Conservation (phyloP, 108 stramenopile genomes). For the Skeletonema grethae region DNA sequence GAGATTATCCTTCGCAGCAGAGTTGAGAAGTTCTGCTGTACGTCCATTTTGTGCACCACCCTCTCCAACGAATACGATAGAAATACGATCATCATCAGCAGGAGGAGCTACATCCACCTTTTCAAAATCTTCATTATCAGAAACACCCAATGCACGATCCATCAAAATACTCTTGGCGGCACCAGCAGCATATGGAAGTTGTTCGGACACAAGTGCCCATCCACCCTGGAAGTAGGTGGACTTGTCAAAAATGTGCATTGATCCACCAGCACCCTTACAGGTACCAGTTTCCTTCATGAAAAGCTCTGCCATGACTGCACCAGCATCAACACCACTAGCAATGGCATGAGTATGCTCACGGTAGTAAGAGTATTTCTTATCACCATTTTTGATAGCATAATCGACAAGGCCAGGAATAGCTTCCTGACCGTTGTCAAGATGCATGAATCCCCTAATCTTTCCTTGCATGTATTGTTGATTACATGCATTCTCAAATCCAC, state of each 20-base stretch:
- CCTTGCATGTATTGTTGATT: slow-evolving; percentile 99
- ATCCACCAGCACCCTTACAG: slow-evolving; percentile 97
- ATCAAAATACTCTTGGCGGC: slow-evolving; percentile 95
- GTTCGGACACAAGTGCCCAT: slow-evolving; percentile 97
- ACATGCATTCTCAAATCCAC: slow-evolving; percentile 98
- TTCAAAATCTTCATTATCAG: slow-evolving; percentile 77
- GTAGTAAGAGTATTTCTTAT: slow-evolving; percentile 97
- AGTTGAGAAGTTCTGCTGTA: slow-evolving; percentile 94
- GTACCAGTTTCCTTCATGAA: slow-evolving; percentile 98
- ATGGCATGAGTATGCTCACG: slow-evolving; percentile 98
- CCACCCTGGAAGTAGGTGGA: slow-evolving; percentile 95
- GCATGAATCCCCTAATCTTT: slow-evolving; percentile 98
- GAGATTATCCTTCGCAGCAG: slow-evolving; percentile 96
- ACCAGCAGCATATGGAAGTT: slow-evolving; percentile 95
- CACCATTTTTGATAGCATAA: slow-evolving; percentile 88
- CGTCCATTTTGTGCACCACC: slow-evolving; percentile 97
- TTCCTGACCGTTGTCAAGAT: slow-evolving; percentile 98
- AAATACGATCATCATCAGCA: slow-evolving; percentile 89
- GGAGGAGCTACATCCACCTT: slow-evolving; percentile 85
- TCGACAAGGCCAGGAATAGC: slow-evolving; percentile 93
- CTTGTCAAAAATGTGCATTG: slow-evolving; percentile 98
- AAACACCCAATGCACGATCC: slow-evolving; percentile 88
- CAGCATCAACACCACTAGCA: slow-evolving; percentile 90
- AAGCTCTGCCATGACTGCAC: slow-evolving; percentile 95
- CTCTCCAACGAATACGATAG: slow-evolving; percentile 96